Evolutionary conservation across 108 stramenopile genomes (phyloP), one percentile per base, ranked within the genome.

Genomic region (Fistulifera solaris): DNA sequence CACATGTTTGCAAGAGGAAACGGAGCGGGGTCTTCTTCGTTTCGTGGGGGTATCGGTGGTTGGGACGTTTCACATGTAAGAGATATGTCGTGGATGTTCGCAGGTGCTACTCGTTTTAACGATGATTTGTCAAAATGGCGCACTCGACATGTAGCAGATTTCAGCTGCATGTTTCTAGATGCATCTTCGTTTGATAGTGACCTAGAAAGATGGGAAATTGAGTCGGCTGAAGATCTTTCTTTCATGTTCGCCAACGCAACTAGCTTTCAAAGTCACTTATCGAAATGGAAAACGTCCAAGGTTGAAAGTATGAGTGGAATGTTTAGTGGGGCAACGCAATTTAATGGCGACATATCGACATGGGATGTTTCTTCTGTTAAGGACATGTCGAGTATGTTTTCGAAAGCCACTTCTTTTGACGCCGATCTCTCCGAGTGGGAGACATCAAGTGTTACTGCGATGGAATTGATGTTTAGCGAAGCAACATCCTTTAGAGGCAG

Each of bases 21-120:
- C 31, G 31, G 6, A 35, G 6, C 3, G 3, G 39, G 21, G 17
- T 11, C 44, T 11, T 21, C 7, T 45, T 5, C 44, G 24, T 71
- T 71, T 28, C 60, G 65, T 27, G 38, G 60, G 26, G 58, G 40
- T 16, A 27, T 71, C 10, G 48, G 44, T 52, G 54, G 48, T 0
- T 73, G 67, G 67, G 69, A 75, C 52, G 53, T 54, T 1, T 66
- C 65, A 15, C 44, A 62, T 24, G 73, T 66, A 0, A 40, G 27
- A 27, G 38, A 45, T 11, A 45, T 21, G 21, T 21, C 44, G 11
- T 17, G 44, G 16, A 70, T 66, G 68, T 77, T 77, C 47, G 15
- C 8, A 7, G 61, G 47, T 6, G 68, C 76, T 19, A 12, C 43
- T 2, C 22, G 16, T 14, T 77, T 77, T 39, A 62, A 66, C 56